Percentiles rank a stretch among this genome's conserved stretches.
Conservation (phyloP, 148 eudicot genomes). For the Rhododendron ovatum region DNA sequence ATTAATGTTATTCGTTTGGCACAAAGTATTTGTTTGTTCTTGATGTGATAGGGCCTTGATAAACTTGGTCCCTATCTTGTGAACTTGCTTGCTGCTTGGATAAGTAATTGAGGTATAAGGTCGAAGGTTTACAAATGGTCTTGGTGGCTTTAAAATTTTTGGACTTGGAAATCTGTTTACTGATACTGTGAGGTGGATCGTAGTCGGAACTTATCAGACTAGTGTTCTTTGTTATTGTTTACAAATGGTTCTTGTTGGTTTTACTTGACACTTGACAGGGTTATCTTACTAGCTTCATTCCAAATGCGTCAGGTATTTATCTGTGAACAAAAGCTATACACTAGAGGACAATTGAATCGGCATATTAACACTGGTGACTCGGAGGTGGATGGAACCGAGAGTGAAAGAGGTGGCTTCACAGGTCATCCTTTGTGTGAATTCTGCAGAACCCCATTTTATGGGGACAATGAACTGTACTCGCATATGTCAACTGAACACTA, state of each 20-base stretch:
- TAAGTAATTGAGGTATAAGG: neutral
- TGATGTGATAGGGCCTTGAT: neutral
- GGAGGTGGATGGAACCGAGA: conserved; percentile 91
- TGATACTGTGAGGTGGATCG: neutral
- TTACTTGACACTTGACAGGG: neutral
- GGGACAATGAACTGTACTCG: conserved; percentile 85
- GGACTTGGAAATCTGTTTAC: neutral
- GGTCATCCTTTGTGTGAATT: conserved; percentile 97
- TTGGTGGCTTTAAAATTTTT: neutral
- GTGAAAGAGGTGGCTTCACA: conserved; percentile 92
- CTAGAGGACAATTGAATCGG: conserved; percentile 75
- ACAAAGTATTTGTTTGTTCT: neutral
- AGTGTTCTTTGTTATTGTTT: neutral
- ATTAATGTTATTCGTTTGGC: neutral
- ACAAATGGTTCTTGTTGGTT: neutral
- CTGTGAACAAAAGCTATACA: conserved; percentile 90
- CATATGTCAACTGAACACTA: conserved; percentile 88
- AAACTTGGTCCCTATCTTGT: conserved; percentile 1
- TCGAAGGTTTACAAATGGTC: neutral
- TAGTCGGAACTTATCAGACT: neutral
- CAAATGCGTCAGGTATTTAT: conserved; percentile 66
- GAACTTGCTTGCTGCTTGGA: neutral
- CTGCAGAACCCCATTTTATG: conserved; percentile 77
- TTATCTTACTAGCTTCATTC: conserved; percentile 7
- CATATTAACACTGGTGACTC: conserved; percentile 89